A percentile compares a stretch with the other conserved stretches of the same genome.
Evolutionary conservation across 2,329 filamentous ascomycete genomes (phyloP).

Genomic region (Neodidymelliopsis sp.): DNA sequence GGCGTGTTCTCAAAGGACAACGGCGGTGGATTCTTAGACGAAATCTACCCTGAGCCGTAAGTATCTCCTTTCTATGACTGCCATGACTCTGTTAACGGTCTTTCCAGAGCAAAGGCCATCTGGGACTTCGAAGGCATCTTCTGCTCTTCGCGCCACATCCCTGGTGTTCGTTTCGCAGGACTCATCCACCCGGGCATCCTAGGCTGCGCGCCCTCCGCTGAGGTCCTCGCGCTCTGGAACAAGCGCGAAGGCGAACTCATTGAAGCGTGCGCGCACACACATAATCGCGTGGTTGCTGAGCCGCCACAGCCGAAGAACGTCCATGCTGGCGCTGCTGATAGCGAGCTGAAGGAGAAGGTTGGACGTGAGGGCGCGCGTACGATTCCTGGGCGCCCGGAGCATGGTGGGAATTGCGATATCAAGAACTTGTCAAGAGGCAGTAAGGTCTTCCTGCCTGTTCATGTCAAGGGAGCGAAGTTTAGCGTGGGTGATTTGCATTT

Average conservation of each 20-base stretch:
- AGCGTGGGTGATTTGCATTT: slow-evolving; percentile 90
- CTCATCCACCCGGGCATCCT: slow-evolving; percentile 92
- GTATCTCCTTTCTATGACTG: slow-evolving; percentile 29
- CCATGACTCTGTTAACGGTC: background rate
- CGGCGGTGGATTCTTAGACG: slow-evolving; percentile 87
- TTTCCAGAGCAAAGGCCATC: slow-evolving; percentile 71
- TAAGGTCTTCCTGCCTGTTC: slow-evolving; percentile 87
- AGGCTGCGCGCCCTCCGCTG: slow-evolving; percentile 82
- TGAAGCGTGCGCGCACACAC: slow-evolving; percentile 67
- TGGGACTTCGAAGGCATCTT: slow-evolving; percentile 82
- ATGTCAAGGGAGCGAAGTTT: slow-evolving; percentile 87
- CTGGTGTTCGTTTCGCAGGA: slow-evolving; percentile 82
- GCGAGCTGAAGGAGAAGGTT: slow-evolving; percentile 69
- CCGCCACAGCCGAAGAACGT: slow-evolving; percentile 75
- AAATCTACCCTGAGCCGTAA: slow-evolving; percentile 83
- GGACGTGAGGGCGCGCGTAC: slow-evolving; percentile 82
- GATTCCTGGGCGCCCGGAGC: slow-evolving; percentile 82
- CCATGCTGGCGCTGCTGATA: slow-evolving; percentile 73
- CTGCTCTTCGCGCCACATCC: slow-evolving; percentile 78
- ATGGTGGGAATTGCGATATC: slow-evolving; percentile 91
- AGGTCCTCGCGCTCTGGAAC: slow-evolving; percentile 84
- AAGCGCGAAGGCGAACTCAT: slow-evolving; percentile 82
- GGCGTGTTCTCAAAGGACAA: slow-evolving; percentile 82
- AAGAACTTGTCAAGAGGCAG: slow-evolving; percentile 82
- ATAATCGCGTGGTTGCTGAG: slow-evolving; percentile 74